Evolutionary conservation across 108 stramenopile species (phyloP).

Genomic region (Discostella stelligeroides): DNA sequence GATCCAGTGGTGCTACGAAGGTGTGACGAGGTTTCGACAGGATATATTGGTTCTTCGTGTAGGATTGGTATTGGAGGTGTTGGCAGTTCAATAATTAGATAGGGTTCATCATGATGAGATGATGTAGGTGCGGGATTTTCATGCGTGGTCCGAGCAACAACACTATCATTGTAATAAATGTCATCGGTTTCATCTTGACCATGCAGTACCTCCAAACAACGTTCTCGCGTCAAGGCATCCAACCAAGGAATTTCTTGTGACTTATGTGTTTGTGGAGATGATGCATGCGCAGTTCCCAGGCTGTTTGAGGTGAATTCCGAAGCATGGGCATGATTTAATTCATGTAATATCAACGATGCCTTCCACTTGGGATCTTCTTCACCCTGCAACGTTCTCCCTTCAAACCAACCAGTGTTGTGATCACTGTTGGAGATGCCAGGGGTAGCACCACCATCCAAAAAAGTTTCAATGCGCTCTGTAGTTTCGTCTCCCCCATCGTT

Average conservation of each 20-base stretch:
- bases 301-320: background rate
- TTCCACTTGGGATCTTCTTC: constrained; percentile 48
- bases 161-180: background rate
- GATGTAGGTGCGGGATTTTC: constrained; percentile 26
- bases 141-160: background rate
- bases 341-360: constrained; percentile 51
- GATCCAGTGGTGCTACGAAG: constrained; percentile 69
- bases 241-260: constrained; percentile 63
- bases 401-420: constrained; percentile 15
- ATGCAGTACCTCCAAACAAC: constrained; percentile 56
- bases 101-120: constrained; percentile 35
- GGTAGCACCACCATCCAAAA: constrained; percentile 42
- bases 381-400: constrained; percentile 23
- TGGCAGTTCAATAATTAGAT: constrained; percentile 77
- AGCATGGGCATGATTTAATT: constrained; percentile 33
- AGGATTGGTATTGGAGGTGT: constrained; percentile 75
- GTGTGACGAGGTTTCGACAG: constrained; percentile 42
- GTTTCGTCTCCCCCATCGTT: background rate
- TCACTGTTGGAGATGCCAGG: constrained; percentile 15
- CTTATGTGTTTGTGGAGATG: background rate
- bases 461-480: constrained; percentile 25
- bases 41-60: constrained; percentile 83
- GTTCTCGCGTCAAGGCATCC: constrained; percentile 64
- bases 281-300: background rate
- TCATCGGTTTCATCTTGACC: constrained; percentile 46